Base-by-base conservation (phyloP, 768 basidiomycete species). In the Leccinum disarticulatum region DNA sequence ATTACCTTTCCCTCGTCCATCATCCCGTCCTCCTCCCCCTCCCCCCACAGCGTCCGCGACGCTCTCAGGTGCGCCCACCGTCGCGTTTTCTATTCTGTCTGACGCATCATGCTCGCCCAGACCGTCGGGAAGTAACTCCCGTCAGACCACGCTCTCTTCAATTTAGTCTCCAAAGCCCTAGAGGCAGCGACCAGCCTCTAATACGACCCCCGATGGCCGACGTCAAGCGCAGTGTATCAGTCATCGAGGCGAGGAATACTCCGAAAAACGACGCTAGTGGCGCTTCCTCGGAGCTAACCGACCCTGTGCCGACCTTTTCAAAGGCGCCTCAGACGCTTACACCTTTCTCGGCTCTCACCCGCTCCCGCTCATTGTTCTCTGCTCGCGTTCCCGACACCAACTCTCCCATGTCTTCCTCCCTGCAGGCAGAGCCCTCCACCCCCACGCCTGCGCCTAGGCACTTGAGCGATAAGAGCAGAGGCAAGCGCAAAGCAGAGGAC, bases 401-500 rank as follows among this genome's bases (percentile, higher is more conserved):
- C 19, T 35, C 51, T 27, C 61, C 58, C 54, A 59, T 62, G 59
- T 57, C 63, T 14, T 35, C 63, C 27, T 63, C 65, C 28, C 31
- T 60, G 27, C 64, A 61, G n/a, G 70, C 28, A 33, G 65, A 66
- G 41, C 71, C 74, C n/a, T 66, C 70, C 46, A 76, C 73, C 55
- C 74, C 68, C 43, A 69, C 74, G 49, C 69, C 77, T 57, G 70
- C 66, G 60, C 54, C 70, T 56, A 72, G 75, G 61, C 64, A 64
- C 46, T 59, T 64, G 3, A 72, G 74, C 55, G 73, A 78, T 58
- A 73, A 70, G 59, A 68, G 73, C 35, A 83, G 78, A 64, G 86
- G 86, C 7, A 91, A 91, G 71, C 78, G 89, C 61, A 91, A 90
- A 68, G 88, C 87, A 6, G 87, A 88, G 48, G 88, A 90, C 61